Evolutionary conservation across 2,329 filamentous ascomycete genomes (phyloP).

Genomic region (Fusarium buharicum): DNA sequence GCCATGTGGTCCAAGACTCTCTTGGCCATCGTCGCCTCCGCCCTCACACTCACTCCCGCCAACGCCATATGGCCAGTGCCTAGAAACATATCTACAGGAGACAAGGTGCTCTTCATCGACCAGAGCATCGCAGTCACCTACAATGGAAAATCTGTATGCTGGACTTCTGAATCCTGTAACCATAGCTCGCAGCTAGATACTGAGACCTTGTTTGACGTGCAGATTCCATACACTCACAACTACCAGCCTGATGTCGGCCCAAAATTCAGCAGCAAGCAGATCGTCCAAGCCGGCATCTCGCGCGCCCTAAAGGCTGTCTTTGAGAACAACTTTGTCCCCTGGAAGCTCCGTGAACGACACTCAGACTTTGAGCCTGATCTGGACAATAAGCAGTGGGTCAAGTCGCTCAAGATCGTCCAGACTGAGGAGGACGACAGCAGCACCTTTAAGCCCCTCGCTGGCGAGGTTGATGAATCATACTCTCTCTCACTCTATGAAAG

Average conservation of each 20-base stretch:
- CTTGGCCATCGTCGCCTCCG: conserved; percentile 54
- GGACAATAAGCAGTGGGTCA: conserved; percentile 61
- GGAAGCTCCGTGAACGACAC: conserved; percentile 77
- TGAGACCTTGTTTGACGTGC: conserved; percentile 50
- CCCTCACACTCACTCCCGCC: conserved; percentile 53
- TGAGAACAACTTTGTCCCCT: conserved; percentile 75
- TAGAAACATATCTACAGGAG: conserved; percentile 61
- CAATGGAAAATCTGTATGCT: conserved; percentile 67
- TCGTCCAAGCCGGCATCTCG: conserved; percentile 67
- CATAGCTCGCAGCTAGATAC: conserved; percentile 33
- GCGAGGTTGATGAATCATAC: conserved; percentile 80
- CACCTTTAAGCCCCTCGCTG: conserved; percentile 69
- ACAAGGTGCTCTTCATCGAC: conserved; percentile 64
- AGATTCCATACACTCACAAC: conserved; percentile 61
- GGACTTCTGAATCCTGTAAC: conserved; percentile 47
- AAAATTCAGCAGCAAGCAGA: conserved; percentile 60
- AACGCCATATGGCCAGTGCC: conserved; percentile 70
- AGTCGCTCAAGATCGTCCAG: conserved; percentile 70
- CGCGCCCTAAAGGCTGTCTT: conserved; percentile 73
- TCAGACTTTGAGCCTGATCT: conserved; percentile 71
- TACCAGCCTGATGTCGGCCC: conserved; percentile 54
- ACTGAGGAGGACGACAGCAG: conserved; percentile 62
- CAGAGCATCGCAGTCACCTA: conserved; percentile 65
- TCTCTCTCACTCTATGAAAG: conserved; percentile 67
- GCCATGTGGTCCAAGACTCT: conserved; percentile 48